Evolutionary conservation across 805 yeast species (phyloP), one percentile per base, ranked within the genome.

Genomic region (Jamesozyma jinghongensis): DNA sequence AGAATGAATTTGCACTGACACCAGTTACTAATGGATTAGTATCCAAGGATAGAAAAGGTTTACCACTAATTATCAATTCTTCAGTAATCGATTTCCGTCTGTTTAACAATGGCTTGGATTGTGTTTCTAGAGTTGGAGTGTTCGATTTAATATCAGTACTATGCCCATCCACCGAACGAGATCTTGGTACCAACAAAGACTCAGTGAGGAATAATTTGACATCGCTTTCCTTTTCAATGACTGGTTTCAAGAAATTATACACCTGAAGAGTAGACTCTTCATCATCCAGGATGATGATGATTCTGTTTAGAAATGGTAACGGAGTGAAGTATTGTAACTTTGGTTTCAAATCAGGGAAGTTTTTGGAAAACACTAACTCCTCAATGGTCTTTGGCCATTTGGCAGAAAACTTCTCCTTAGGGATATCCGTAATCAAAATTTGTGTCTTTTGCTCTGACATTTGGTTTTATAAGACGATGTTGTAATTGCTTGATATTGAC

Each of bases 281-380:
- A 30, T 54, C 49, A 30, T 51, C 52, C n/a, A 66, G 44, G 3
- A 64, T 61, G 13, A 67, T 61, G 49, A 59, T 72, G 47, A 58
- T 59, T 48, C 79, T 72, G 53, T 62, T 67, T 42, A 57, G 61
- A 53, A 52, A 75, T 25, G 53, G 59, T 46, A 57, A 61, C 47
- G 61, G 74, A 17, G 68, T 70, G 53, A 59, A 67, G 35, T 63
- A 61, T 29, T 53, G 44, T 38, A 53, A 30, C 19, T 51, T 49
- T 2, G 42, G 10, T 34, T 40, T 49, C 18, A 56, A 47, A 5
- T 50, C 38, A 2, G 59, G 58, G 40, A 56, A 61, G 19, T 48
- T 38, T 7, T 37, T 40, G 3, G 43, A 46, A 38, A 59, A 59
- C 29, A 61, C 34, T 29, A 43, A 40, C 11, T 41, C 38, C 36